These are phyloP conservation scores for Phyllosticta citrichinensis DNA, from an alignment of 2,329 filamentous ascomycete species.

Conservation along the genomic window DNA sequence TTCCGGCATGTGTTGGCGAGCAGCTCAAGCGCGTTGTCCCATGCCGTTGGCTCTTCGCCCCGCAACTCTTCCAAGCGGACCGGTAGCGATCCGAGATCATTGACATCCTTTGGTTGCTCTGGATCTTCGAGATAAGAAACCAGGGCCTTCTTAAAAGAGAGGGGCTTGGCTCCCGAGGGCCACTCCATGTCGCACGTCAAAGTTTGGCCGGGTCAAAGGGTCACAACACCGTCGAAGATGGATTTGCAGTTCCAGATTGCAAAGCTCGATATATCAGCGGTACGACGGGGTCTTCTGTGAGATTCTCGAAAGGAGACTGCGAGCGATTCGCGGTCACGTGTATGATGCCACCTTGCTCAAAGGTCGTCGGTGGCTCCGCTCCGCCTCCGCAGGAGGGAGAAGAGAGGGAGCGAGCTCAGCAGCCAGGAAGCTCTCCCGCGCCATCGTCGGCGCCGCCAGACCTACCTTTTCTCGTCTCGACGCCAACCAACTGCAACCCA, in stretches of 20 bases:
- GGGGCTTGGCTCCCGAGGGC: not conserved
- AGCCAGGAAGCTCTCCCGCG: not conserved
- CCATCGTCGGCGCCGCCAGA: not conserved
- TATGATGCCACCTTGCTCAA: not conserved
- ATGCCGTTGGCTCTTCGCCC: slow-evolving; percentile 1
- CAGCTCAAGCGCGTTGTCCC: slow-evolving; percentile 4
- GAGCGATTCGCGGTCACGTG: not conserved
- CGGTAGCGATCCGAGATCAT: not conserved
- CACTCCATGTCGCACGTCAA: slow-evolving; percentile 2
- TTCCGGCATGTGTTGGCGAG: slow-evolving; percentile 7
- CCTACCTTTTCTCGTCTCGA: no score
- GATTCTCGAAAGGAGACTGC: not conserved
- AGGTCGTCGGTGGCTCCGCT: not conserved
- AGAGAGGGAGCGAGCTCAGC: not conserved
- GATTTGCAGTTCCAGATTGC: not conserved
- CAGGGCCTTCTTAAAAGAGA: not conserved
- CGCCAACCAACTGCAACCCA: not conserved
- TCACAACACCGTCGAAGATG: not conserved
- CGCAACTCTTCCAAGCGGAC: slow-evolving; percentile 2
- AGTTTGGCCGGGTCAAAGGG: not conserved
- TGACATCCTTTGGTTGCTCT: not conserved
- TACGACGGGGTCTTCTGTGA: not conserved
- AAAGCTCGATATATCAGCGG: not conserved
- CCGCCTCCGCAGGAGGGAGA: not conserved
- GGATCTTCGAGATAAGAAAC: slow-evolving; percentile 5